Percentiles rank a stretch among this genome's conserved stretches.
These are phyloP conservation scores for Bipolaris gigantea DNA, from an alignment of 2,329 filamentous ascomycete species.

Conservation along the genomic window DNA sequence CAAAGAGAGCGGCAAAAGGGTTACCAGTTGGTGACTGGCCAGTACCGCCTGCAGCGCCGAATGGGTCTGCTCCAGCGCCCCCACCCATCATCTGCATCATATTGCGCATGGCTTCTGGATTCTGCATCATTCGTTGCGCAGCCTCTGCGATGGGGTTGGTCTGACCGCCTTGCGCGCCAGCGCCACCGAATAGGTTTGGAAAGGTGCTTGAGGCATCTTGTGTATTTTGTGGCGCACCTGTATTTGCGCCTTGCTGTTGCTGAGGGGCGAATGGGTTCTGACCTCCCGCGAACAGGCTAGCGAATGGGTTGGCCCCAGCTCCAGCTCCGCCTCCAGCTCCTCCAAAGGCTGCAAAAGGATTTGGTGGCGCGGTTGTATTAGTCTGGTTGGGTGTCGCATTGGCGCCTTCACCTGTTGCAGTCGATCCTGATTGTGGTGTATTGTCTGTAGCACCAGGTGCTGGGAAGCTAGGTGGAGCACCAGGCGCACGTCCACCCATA, in stretches of 20 bases:
- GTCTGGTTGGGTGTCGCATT: conserved; percentile 45
- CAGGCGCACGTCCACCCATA: conserved; percentile 54
- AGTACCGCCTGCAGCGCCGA: conserved; percentile 42
- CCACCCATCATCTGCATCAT: conserved; percentile 59
- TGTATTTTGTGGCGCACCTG: conserved; percentile 22
- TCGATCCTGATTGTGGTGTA: conserved; percentile 55
- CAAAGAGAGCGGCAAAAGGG: conserved; percentile 49
- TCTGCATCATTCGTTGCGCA: conserved; percentile 55
- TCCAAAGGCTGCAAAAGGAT: conserved; percentile 53
- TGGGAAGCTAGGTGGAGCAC: conserved; percentile 67
- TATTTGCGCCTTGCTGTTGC: conserved; percentile 23
- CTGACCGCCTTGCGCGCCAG: conserved; percentile 32
- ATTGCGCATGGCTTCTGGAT: conserved; percentile 58
- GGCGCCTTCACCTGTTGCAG: conserved; percentile 35
- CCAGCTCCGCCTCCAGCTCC: conserved; percentile 20
- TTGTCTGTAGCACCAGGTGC: conserved; percentile 91
- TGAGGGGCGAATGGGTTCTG: conserved; percentile 43
- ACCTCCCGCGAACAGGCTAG: conserved; percentile 55
- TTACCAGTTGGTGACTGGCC: conserved; percentile 35
- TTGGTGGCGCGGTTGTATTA: conserved; percentile 39
- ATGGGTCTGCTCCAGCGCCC: conserved; percentile 40
- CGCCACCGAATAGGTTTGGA: conserved; percentile 57
- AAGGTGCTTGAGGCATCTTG: conserved; percentile 36
- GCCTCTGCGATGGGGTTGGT: conserved; percentile 56
- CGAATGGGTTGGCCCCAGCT: conserved; percentile 59